A percentile compares a stretch with the other conserved stretches of the same genome.
phyloP scores from a whole-genome alignment of 1,139 yeast genomes.

The Pneumocystis jirovecii region DNA sequence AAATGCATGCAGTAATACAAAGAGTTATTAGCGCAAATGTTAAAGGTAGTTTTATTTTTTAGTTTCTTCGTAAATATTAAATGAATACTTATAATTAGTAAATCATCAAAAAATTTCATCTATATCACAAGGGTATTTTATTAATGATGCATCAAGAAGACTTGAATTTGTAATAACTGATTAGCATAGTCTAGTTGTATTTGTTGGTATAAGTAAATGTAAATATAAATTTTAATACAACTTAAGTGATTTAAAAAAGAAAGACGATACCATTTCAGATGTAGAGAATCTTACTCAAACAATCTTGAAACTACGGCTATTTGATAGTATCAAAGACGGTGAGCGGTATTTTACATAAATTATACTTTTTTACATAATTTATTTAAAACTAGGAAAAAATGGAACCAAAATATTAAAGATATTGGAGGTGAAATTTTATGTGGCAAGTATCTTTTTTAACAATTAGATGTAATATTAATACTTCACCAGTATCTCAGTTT shows the following conservation, averaged over 20 bases:
- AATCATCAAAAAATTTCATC: slow-evolving; percentile 30
- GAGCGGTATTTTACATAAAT: slow-evolving; percentile 15
- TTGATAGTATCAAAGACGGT: slow-evolving; percentile 46
- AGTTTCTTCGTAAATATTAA: not conserved
- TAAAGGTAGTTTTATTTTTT: slow-evolving; percentile 39
- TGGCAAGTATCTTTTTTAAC: slow-evolving; percentile 18
- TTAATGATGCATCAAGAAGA: not conserved
- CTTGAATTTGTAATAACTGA: not conserved
- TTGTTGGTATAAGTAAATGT: slow-evolving; percentile 65
- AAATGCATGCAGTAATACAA: slow-evolving; percentile 78
- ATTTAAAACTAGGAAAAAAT: slow-evolving; percentile 21
- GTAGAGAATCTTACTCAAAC: slow-evolving; percentile 51
- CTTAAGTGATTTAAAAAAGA: slow-evolving; percentile 37
- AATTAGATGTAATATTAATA: not conserved
- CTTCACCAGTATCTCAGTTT: slow-evolving; percentile 56
- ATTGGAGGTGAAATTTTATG: slow-evolving; percentile 43
- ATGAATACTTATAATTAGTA: slow-evolving; percentile 35
- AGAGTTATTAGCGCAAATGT: slow-evolving; percentile 78
- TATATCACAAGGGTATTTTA: slow-evolving; percentile 1
- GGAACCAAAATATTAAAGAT: slow-evolving; percentile 45
- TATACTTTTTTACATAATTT: not conserved
- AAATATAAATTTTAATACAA: slow-evolving; percentile 21
- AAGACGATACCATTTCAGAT: slow-evolving; percentile 59
- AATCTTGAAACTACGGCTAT: slow-evolving; percentile 46
- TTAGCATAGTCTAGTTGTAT: slow-evolving; percentile 33